Conservation (phyloP, 495 filamentous ascomycete genomes). For the Annulohypoxylon moriforme region DNA sequence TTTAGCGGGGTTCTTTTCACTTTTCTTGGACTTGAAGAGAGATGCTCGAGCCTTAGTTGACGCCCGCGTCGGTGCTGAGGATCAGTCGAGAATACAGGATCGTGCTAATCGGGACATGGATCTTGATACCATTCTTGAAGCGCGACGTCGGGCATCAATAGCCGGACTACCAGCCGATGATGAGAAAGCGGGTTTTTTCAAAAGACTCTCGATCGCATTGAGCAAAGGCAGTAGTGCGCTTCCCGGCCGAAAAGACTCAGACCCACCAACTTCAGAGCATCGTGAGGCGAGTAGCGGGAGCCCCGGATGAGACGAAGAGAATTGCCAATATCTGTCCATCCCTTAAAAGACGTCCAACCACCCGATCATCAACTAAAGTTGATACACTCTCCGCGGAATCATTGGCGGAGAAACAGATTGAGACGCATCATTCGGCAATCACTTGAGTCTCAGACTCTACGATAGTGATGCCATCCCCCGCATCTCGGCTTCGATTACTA, state of each 20-base stretch:
- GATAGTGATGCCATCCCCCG: not conserved
- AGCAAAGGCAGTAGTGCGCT: conserved; percentile 29
- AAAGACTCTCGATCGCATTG: conserved; percentile 38
- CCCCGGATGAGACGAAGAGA: conserved; percentile 24
- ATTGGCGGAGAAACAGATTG: not conserved
- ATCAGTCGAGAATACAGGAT: conserved; percentile 47
- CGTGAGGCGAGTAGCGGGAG: conserved; percentile 25
- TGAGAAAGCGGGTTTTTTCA: conserved; percentile 38
- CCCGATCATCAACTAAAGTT: not conserved
- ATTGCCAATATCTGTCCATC: not conserved
- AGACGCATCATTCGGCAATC: not conserved
- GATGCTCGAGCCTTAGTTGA: conserved; percentile 56
- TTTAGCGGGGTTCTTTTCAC: conserved; percentile 49
- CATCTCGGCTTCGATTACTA: not conserved
- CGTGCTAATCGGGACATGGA: conserved; percentile 48
- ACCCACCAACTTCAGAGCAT: conserved; percentile 34
- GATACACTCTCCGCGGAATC: not conserved
- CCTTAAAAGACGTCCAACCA: not conserved
- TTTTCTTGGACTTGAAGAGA: conserved; percentile 52
- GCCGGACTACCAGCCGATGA: conserved; percentile 20
- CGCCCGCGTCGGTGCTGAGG: conserved; percentile 44
- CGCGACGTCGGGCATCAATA: conserved; percentile 44
- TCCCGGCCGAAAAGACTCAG: conserved; percentile 33
- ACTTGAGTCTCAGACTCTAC: not conserved
- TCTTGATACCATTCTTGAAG: conserved; percentile 46